phyloP scores from a whole-genome alignment of 306 rosid species.

The Cucurbita pepo region DNA sequence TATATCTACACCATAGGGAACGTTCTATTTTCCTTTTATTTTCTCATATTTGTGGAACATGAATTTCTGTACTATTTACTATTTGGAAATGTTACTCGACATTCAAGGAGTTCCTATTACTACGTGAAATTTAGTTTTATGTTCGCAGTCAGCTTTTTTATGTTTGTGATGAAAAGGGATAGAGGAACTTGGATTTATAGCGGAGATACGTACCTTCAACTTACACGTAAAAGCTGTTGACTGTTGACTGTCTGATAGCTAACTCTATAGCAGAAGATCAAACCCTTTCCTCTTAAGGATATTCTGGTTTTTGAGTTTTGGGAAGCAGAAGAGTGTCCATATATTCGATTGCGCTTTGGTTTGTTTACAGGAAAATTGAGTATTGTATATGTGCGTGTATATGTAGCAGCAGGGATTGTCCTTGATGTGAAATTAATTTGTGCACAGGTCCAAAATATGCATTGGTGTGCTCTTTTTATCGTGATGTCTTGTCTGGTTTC shows the following conservation, averaged over 20 bases:
- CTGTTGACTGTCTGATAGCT: conserved; percentile 8
- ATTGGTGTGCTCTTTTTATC: conserved; percentile 2
- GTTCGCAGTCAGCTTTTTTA: neutral
- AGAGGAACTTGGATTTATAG: conserved; percentile 18
- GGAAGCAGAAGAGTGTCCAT: conserved; percentile 12
- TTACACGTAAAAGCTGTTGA: conserved; percentile 24
- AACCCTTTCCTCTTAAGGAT: neutral
- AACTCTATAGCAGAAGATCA: conserved; percentile 15
- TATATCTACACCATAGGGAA: neutral
- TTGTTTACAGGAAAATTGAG: conserved; percentile 13
- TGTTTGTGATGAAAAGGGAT: neutral
- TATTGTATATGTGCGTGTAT: conserved; percentile 9
- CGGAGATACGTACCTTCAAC: conserved; percentile 24
- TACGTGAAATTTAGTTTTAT: neutral
- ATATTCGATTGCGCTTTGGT: conserved; percentile 15
- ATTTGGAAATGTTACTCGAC: neutral
- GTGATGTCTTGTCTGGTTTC: neutral
- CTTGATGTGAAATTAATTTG: conserved; percentile 25
- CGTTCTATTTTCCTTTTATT: neutral
- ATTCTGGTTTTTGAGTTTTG: conserved; percentile 6
- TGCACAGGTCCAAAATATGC: conserved; percentile 24
- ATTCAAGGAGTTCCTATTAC: neutral
- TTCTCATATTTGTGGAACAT: neutral
- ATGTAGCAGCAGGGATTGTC: conserved; percentile 17
- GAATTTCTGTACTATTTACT: neutral